Base-by-base conservation (phyloP, 2,329 filamentous ascomycete species). In the Arthrobotrys sphaeroides region DNA sequence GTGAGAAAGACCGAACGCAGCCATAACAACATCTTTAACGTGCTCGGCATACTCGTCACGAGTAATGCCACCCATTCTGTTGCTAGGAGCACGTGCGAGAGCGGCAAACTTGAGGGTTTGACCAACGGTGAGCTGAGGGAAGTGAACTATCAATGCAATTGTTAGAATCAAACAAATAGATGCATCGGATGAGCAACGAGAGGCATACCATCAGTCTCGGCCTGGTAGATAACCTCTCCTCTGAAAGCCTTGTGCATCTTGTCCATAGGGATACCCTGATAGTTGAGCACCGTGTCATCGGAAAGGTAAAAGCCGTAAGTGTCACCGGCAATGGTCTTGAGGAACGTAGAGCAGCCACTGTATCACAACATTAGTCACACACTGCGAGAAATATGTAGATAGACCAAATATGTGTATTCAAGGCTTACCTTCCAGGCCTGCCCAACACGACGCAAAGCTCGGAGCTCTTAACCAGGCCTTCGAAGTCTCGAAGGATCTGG, bases 241-340 rank as follows among this genome's bases (percentile, higher is more conserved):
- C 88, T 86, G 79, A 90, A 91, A 78, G 89, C 85, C 73, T 85
- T 84, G 66, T 84, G 84, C 86, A 89, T 89, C 68, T 84, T 80
- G 64, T 83, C 80, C 61, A 72, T 74, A 26, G 78, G 73, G 36
- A 80, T 80, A 49, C 79, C 90, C 82, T 95, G 90, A 80, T 96
- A 96, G 83, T 96, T 94, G 81, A 96, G 88, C 77, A 91, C 88
- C 0, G 91, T 90, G 9, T 85, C 83, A 2, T 90, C 83, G 53
- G 92, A 90, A 12, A 95, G 85, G 78, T 87, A 88, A 79, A 96
- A 89, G 60, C 93, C 93, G 78, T 93, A 90, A 20, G 90, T 92
- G 82, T 96, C 92, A 74, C 93, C 92, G 2, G 92, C 88, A 38
- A 62, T 76, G 12, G 73, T 91, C 84, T 96, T 96, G 70, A 96